Conservation (phyloP, 306 rosid genomes). For the Vigna nakashimae region DNA sequence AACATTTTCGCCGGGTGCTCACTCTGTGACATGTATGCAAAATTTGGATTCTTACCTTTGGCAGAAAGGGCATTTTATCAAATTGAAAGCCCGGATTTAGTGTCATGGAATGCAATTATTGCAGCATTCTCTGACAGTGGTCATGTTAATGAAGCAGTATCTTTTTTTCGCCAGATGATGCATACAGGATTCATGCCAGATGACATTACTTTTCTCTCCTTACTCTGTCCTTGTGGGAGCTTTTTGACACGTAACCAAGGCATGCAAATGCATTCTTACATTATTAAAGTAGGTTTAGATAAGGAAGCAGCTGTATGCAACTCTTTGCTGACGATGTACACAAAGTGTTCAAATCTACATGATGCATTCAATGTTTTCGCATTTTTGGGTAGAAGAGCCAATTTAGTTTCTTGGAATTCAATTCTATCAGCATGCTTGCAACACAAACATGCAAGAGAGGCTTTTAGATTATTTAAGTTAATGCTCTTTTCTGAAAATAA, state of each 20-base stretch:
- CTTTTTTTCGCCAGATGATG: slow-evolving; percentile 63
- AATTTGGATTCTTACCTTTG: slow-evolving; percentile 57
- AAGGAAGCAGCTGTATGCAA: slow-evolving; percentile 57
- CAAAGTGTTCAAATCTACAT: slow-evolving; percentile 66
- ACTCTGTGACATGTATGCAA: slow-evolving; percentile 82
- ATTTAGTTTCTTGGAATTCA: slow-evolving; percentile 81
- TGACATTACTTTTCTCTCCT: slow-evolving; percentile 63
- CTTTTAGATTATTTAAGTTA: slow-evolving; percentile 57
- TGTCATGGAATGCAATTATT: slow-evolving; percentile 81
- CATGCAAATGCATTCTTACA: slow-evolving; percentile 70
- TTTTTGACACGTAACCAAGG: slow-evolving; percentile 66
- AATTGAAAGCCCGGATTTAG: slow-evolving; percentile 72
- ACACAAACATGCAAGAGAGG: slow-evolving; percentile 65
- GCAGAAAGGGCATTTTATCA: slow-evolving; percentile 61
- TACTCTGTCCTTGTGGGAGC: slow-evolving; percentile 66
- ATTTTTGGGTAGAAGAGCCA: slow-evolving; percentile 50
- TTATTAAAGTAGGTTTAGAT: slow-evolving; percentile 58
- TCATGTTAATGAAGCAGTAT: slow-evolving; percentile 59
- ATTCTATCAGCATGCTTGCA: slow-evolving; percentile 69
- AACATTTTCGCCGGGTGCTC: slow-evolving; percentile 79
- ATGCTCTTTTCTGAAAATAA: slow-evolving; percentile 62
- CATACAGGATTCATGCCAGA: slow-evolving; percentile 57
- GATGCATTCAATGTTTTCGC: slow-evolving; percentile 65
- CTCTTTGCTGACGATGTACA: slow-evolving; percentile 70
- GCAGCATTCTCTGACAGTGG: slow-evolving; percentile 61